phyloP scores from a whole-genome alignment of 768 basidiomycete genomes.

The Artomyces pyxidatus region DNA sequence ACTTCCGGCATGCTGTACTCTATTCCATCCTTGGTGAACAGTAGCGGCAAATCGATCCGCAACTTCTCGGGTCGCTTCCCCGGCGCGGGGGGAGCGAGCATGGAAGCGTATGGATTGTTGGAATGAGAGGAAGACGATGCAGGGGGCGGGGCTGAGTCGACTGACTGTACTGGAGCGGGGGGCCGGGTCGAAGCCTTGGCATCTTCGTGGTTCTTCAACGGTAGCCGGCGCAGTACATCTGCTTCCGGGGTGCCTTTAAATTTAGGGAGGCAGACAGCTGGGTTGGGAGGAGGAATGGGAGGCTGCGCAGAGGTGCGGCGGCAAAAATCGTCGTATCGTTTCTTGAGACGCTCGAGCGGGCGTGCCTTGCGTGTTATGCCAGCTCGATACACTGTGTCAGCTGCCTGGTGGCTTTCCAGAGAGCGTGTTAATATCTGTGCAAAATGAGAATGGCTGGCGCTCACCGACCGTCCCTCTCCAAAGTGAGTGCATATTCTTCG shows the following conservation, averaged over 20 bases:
- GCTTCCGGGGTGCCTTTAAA: conserved; percentile 14
- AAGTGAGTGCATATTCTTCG: conserved; percentile 79
- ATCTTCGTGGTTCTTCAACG: conserved; percentile 11
- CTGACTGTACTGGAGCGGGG: conserved; percentile 18
- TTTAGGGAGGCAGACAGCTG: conserved; percentile 9
- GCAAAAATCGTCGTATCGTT: conserved; percentile 69
- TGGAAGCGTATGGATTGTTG: conserved; percentile 52
- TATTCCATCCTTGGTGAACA: conserved; percentile 67
- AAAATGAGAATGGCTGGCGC: background rate
- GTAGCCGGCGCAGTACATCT: conserved; percentile 12
- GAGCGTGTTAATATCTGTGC: background rate
- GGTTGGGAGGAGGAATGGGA: conserved; percentile 1
- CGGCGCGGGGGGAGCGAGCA: conserved; percentile 61
- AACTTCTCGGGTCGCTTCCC: conserved; percentile 68
- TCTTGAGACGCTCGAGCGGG: conserved; percentile 79
- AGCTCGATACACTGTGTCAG: conserved; percentile 70
- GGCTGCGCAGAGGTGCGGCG: conserved; percentile 15
- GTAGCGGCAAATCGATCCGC: conserved; percentile 56
- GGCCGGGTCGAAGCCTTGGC: conserved; percentile 14
- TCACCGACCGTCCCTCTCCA: conserved; percentile 75
- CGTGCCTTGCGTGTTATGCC: conserved; percentile 79
- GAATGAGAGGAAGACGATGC: conserved; percentile 12
- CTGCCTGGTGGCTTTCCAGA: conserved; percentile 54
- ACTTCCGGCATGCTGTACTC: conserved; percentile 87
- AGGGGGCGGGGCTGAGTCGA: conserved; percentile 18